phyloP scores from a whole-genome alignment of 2,329 filamentous ascomycete species.

The Alternaria triticimaculans region DNA sequence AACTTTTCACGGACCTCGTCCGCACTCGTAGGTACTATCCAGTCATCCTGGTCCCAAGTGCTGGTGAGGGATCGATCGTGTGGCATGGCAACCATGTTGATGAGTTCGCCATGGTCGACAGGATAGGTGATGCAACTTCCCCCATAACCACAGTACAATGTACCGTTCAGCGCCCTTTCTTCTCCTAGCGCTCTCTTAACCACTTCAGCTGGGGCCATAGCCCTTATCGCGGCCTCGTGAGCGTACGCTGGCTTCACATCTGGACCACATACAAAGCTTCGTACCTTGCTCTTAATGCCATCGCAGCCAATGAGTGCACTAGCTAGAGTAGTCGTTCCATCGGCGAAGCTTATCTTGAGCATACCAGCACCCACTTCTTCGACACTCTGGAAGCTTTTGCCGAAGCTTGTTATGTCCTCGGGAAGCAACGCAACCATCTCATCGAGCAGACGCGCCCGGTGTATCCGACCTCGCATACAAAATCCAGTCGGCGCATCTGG shows the following conservation, averaged over 20 bases:
- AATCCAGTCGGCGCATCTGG: constrained; percentile 10
- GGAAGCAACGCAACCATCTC: constrained; percentile 30
- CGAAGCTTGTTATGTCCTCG: constrained; percentile 22
- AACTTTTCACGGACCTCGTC: constrained; percentile 28
- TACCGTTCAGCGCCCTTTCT: constrained; percentile 56
- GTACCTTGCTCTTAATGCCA: constrained; percentile 65
- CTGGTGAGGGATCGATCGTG: constrained; percentile 12
- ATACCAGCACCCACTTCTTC: constrained; percentile 19
- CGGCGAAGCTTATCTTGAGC: constrained; percentile 46
- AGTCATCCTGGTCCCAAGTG: constrained; percentile 16
- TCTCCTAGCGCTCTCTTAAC: constrained; percentile 57
- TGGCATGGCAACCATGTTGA: constrained; percentile 55
- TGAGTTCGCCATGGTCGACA: constrained; percentile 60
- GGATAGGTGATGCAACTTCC: constrained; percentile 68
- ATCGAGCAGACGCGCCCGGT: constrained; percentile 32
- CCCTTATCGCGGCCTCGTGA: constrained; percentile 66
- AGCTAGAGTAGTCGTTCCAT: constrained; percentile 52
- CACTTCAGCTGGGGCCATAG: constrained; percentile 63
- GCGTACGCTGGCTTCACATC: constrained; percentile 58
- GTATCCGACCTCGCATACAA: constrained; percentile 27
- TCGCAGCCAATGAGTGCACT: constrained; percentile 66
- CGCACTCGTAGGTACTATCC: constrained; percentile 25
- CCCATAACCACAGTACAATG: constrained; percentile 63
- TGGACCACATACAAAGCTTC: constrained; percentile 59
- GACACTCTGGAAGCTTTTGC: constrained; percentile 24